These are phyloP conservation scores for Sarocladium oryzae DNA, from an alignment of 2,329 filamentous ascomycete genomes.

Conservation along the genomic window DNA sequence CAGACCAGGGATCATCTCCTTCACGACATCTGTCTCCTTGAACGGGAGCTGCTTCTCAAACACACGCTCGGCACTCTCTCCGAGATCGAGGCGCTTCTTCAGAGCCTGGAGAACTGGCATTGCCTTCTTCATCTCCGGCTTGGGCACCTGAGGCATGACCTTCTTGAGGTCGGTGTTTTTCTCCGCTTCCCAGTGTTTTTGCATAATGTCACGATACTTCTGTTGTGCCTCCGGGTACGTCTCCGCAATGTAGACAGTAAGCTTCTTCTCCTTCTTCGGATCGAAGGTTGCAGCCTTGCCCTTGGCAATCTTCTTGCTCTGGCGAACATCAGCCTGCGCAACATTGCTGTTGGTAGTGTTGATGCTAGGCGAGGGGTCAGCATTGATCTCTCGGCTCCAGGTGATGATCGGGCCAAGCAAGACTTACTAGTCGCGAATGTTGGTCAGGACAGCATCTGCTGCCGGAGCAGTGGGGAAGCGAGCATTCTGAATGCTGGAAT, in stretches of 20 bases:
- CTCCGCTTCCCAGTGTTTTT: slow-evolving; percentile 58
- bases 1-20: slow-evolving; percentile 72
- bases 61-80: slow-evolving; percentile 60
- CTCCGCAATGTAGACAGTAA: slow-evolving; percentile 76
- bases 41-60: slow-evolving; percentile 82
- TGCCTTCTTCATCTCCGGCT: slow-evolving; percentile 92
- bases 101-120: slow-evolving; percentile 92
- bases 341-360: slow-evolving; percentile 11
- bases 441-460: slow-evolving; percentile 61
- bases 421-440: slow-evolving; percentile 12
- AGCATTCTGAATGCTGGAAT: slow-evolving; percentile 70
- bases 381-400: too few species aligned
- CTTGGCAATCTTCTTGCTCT: slow-evolving; percentile 86
- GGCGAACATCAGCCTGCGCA: slow-evolving; percentile 67
- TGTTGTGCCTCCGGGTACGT: slow-evolving; percentile 87
- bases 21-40: slow-evolving; percentile 70
- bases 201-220: slow-evolving; percentile 77
- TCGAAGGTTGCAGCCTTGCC: slow-evolving; percentile 83
- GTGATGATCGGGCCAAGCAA: too few species aligned
- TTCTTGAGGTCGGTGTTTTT: slow-evolving; percentile 72
- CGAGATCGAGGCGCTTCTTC: slow-evolving; percentile 73
- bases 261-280: slow-evolving; percentile 84
- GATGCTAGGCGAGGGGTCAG: neutral
- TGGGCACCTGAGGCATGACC: slow-evolving; percentile 69
- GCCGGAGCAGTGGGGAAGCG: slow-evolving; percentile 57